Percentiles rank a stretch among this genome's conserved stretches.
These are phyloP conservation scores for Claviceps humidiphila DNA, from an alignment of 2,329 filamentous ascomycete genomes.

Conservation along the genomic window DNA sequence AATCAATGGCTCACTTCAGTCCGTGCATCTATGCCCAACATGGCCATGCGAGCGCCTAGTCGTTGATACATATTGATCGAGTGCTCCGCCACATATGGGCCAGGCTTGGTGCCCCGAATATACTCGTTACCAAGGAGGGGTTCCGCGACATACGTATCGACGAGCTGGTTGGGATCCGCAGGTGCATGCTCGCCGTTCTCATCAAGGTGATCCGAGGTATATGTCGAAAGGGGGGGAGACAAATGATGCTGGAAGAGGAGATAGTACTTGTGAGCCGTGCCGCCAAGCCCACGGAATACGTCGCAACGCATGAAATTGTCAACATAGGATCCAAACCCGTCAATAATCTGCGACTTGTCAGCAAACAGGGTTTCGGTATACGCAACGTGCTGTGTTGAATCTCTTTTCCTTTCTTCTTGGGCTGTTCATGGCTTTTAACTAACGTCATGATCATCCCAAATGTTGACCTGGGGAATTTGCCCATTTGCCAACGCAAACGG, in stretches of 20 bases:
- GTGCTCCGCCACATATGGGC: constrained; percentile 78
- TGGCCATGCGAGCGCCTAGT: constrained; percentile 68
- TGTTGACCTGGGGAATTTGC: constrained; percentile 90
- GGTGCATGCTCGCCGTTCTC: constrained; percentile 27
- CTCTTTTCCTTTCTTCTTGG: background rate
- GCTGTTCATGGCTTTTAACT: constrained; percentile 18
- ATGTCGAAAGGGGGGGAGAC: constrained; percentile 72
- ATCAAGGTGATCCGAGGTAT: constrained; percentile 44
- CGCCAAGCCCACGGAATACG: constrained; percentile 85
- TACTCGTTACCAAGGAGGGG: constrained; percentile 52
- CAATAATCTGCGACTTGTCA: constrained; percentile 51
- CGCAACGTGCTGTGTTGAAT: background rate
- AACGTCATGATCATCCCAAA: constrained; percentile 92
- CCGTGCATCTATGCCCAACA: constrained; percentile 82
- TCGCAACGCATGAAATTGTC: constrained; percentile 87
- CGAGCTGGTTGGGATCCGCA: constrained; percentile 57
- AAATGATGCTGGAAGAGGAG: constrained; percentile 94
- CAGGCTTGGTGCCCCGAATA: constrained; percentile 63
- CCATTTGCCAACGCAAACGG: constrained; percentile 77
- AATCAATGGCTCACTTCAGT: constrained; percentile 49
- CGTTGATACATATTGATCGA: constrained; percentile 80
- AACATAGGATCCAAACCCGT: constrained; percentile 88
- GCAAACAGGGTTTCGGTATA: background rate
- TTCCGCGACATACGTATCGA: constrained; percentile 57
- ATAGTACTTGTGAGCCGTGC: constrained; percentile 94